Base-by-base conservation (phyloP, 805 yeast species). In the Saturnispora halmiae region DNA sequence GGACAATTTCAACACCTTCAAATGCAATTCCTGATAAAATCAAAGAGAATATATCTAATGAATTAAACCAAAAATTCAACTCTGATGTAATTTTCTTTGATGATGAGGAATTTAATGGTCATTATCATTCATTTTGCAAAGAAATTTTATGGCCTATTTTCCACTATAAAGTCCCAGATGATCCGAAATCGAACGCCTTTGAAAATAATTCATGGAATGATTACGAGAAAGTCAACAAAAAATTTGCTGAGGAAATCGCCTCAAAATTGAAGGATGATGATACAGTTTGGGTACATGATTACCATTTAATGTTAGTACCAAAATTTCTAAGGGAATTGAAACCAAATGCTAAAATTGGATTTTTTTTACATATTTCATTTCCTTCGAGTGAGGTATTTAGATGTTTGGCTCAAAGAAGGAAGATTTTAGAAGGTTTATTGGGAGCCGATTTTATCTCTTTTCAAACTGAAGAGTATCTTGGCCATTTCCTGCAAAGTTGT, bases 61-160 rank as follows among this genome's bases (percentile, higher is more conserved):
- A 64, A 30, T 60, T 84, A 40, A 47, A 51, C 21, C 53, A 58
- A 1, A 72, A 77, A 3, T 79, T 74, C 55, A 54, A 73, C 43
- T 74, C 80, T 31, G 72, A 70, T 44, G 76, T 86, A 0, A 83
- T 87, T 2, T 76, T 75, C 44, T 78, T 90, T 2, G 75, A 74
- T 49, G 97, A 92, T 59, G 61, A 75, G 24, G 77, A 86, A 1
- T 85, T 86, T 51, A 82, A 82, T 53, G 96, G 96, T 16, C 95
- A 88, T 55, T 92, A 92, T 60, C 77, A 77, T 43, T 83, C 85
- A 39, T 92, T 82, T 59, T 90, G 96, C 60, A 92, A 92, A 60
- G 94, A 88, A 54, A 84, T 92, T 30, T 65, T 92, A 46, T 92
- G 97, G 97, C 98, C 98, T 25, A 85, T 96, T 2, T 70, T 92